These are phyloP conservation scores for Exophiala phaeomuriformis DNA, from an alignment of 2,329 filamentous ascomycete species.

Conservation along the genomic window DNA sequence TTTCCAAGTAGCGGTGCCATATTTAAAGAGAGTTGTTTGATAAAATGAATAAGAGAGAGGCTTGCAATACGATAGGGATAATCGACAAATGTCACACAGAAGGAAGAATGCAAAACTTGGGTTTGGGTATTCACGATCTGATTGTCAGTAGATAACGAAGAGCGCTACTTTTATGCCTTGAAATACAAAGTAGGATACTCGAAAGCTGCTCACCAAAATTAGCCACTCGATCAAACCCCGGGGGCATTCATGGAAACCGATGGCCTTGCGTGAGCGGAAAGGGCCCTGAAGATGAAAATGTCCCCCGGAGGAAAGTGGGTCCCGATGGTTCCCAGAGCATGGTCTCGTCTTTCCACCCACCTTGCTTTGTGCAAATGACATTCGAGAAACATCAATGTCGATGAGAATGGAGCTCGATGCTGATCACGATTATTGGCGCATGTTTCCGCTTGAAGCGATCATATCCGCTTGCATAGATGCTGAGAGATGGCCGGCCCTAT, in stretches of 20 bases:
- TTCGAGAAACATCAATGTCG: background rate
- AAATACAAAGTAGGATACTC: no score
- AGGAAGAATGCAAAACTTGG: background rate
- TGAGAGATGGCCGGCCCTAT: background rate
- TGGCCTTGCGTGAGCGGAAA: background rate
- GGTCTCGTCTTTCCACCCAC: background rate
- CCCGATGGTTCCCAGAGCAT: background rate
- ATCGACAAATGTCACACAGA: background rate
- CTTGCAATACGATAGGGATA: background rate
- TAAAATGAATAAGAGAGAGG: background rate
- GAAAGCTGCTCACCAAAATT: background rate
- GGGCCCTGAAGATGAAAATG: background rate
- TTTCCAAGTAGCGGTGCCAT: background rate
- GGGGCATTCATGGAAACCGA: background rate
- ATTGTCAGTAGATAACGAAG: no score
- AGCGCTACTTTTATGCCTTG: no score
- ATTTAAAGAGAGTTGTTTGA: background rate
- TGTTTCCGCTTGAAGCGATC: no score
- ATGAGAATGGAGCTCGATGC: no score
- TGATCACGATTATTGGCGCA: no score
- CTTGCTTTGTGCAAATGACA: background rate
- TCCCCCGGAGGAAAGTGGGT: background rate
- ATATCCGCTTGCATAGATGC: no score
- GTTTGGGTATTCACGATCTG: no score
- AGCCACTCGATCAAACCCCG: background rate